These are phyloP conservation scores for Solanum clarkiae DNA, from an alignment of 257 asterid species.

Conservation along the genomic window DNA sequence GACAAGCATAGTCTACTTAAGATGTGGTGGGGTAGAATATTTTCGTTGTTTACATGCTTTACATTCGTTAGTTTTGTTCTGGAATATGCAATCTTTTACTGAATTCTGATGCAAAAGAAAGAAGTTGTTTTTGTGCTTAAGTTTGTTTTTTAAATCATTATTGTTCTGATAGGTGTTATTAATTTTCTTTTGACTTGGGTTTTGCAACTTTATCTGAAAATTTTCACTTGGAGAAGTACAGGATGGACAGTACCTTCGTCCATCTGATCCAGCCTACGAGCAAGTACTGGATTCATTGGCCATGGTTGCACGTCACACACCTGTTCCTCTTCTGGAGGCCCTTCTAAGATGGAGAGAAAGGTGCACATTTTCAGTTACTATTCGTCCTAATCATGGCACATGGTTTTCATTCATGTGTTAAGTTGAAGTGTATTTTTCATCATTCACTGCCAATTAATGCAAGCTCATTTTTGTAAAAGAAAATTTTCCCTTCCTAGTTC, in stretches of 20 bases:
- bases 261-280: conserved; percentile 98
- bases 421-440: background rate
- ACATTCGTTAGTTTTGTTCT: background rate
- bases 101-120: background rate
- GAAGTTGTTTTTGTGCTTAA: background rate
- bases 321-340: conserved; percentile 96
- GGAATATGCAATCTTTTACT: background rate
- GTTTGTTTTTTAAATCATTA: background rate
- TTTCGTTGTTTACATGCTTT: background rate
- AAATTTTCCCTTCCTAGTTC: background rate
- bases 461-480: background rate
- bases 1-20: background rate
- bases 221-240: conserved; percentile 19
- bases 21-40: background rate
- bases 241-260: conserved; percentile 99
- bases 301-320: conserved; percentile 98
- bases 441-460: background rate
- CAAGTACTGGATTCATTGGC: conserved; percentile 98
- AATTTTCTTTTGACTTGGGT: background rate
- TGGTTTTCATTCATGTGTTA: background rate
- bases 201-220: background rate
- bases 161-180: background rate
- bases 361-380: conserved; percentile 18
- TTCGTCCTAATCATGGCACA: background rate
- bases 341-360: conserved; percentile 96